Evolutionary conservation across 805 yeast species (phyloP), one percentile per base, ranked within the genome.

Genomic region (Wickerhamiella allomyrinae): DNA sequence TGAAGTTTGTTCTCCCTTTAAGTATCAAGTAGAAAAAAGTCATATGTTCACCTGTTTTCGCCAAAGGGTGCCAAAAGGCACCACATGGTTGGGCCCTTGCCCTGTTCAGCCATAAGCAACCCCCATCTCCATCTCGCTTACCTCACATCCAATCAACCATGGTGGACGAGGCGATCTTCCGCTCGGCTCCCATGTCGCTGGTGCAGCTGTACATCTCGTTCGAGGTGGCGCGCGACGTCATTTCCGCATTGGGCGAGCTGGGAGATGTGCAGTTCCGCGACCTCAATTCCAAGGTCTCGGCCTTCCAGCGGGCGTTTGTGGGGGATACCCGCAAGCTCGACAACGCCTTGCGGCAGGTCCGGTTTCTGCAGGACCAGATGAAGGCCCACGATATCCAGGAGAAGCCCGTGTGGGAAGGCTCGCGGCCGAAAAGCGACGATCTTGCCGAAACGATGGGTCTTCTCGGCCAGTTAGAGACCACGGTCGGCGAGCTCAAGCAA

Each of bases 141-240:
- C n/a, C n/a, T 25, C n/a, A 27, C 17, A 27, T 27, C 31, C 31
- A 27, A 27, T 27, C 31, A 27, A n/a, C n/a, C n/a, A 27, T 27
- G 31, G 31, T 27, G 31, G 31, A 48, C 31, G 65, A 60, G 52
- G 65, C 65, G 29, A 52, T 60, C 47, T 60, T 60, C 58, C 60
- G 65, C 70, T 87, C 97, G 44, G 97, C 97, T 79, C 94, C 83
- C 56, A 93, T 91, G 97, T 76, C 94, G 39, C 73, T 87, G 53
- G 81, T 89, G 41, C 95, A 91, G 66, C 69, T 91, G 52, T 89
- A 84, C 60, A 76, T 91, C 46, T 89, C 97, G 7, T 77, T 83
- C 21, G 99, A 91, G 62, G 78, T 82, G 35, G 75, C 94, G 7
- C 69, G 96, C 48, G 94, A 86, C 46, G 75, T 85, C 29, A 79